Conservation (phyloP, 345 rosid species). For the Rhizophora apiculata region DNA sequence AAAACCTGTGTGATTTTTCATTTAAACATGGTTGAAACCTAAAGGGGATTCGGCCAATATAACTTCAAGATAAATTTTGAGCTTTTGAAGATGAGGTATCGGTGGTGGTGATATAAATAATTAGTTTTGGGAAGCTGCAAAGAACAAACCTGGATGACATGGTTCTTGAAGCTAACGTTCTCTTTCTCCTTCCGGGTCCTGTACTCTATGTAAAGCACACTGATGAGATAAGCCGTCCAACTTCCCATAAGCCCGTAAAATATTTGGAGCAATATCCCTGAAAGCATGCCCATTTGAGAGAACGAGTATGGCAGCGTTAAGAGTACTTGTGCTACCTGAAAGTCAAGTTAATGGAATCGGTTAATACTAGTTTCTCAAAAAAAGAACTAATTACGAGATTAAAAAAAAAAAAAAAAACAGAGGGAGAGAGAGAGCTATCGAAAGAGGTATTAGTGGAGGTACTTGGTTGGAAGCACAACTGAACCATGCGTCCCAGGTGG, state of each 20-base stretch:
- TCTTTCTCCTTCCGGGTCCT: constrained; percentile 91
- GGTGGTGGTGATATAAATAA: constrained; percentile 9
- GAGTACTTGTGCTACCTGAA: constrained; percentile 91
- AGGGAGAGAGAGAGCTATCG: not conserved
- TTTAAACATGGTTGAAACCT: not conserved
- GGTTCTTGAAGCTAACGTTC: constrained; percentile 91
- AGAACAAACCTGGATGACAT: constrained; percentile 70
- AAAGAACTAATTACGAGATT: too few species aligned
- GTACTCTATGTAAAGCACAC: constrained; percentile 90
- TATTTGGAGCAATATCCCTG: constrained; percentile 80
- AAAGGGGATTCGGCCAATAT: not conserved
- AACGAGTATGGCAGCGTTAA: constrained; percentile 93
- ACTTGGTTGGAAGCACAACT: constrained; percentile 98
- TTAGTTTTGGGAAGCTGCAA: not conserved
- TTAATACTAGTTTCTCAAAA: too few species aligned
- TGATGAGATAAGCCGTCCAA: constrained; percentile 99
- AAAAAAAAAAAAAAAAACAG: not conserved
- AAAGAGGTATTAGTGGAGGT: not conserved
- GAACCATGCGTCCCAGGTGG: constrained; percentile 99
- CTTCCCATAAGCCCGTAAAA: constrained; percentile 90
- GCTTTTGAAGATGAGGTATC: not conserved
- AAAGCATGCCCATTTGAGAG: constrained; percentile 90
- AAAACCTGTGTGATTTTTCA: not conserved
- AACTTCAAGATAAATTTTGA: not conserved
- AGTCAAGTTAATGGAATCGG: not conserved